These are phyloP conservation scores for Chamaenerion angustifolium DNA, from an alignment of 345 rosid genomes.

Conservation along the genomic window DNA sequence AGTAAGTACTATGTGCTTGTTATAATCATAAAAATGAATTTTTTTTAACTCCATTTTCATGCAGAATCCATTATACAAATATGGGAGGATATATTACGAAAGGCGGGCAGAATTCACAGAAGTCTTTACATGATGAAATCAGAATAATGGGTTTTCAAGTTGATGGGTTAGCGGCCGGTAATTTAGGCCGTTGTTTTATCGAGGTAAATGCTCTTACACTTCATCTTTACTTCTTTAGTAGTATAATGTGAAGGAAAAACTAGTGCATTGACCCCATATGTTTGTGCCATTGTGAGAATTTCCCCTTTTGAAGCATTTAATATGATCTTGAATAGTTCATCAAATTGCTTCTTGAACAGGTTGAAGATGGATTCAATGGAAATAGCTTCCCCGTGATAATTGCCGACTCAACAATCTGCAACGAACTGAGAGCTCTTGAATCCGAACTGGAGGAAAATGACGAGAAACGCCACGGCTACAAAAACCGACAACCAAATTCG, in stretches of 20 bases:
- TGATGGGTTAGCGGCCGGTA: slow-evolving; percentile 18
- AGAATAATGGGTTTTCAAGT: slow-evolving; percentile 38
- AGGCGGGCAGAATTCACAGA: slow-evolving; percentile 22
- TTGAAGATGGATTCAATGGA: slow-evolving; percentile 80
- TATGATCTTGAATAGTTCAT: too few species aligned
- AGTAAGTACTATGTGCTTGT: slow-evolving; percentile 21
- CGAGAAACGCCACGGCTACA: slow-evolving; percentile 26
- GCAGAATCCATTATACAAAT: slow-evolving; percentile 52
- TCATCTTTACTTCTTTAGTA: too few species aligned
- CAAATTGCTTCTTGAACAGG: slow-evolving; percentile 21
- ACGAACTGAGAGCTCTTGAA: slow-evolving; percentile 64
- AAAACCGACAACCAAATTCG: slow-evolving; percentile 25
- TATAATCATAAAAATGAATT: too few species aligned
- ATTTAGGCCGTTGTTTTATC: slow-evolving; percentile 66
- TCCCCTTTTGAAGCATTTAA: too few species aligned
- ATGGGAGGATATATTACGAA: slow-evolving; percentile 53
- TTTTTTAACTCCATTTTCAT: slow-evolving; percentile 1
- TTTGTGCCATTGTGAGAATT: too few species aligned
- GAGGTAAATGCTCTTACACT: too few species aligned
- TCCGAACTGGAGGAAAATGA: slow-evolving; percentile 43
- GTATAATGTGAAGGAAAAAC: too few species aligned
- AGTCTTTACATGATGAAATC: slow-evolving; percentile 38
- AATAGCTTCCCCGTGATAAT: slow-evolving; percentile 71
- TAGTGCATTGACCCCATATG: too few species aligned
- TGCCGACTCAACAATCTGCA: slow-evolving; percentile 70